These are phyloP conservation scores for Fusarium sp. DNA, from an alignment of 2,329 filamentous ascomycete species.

Conservation along the genomic window DNA sequence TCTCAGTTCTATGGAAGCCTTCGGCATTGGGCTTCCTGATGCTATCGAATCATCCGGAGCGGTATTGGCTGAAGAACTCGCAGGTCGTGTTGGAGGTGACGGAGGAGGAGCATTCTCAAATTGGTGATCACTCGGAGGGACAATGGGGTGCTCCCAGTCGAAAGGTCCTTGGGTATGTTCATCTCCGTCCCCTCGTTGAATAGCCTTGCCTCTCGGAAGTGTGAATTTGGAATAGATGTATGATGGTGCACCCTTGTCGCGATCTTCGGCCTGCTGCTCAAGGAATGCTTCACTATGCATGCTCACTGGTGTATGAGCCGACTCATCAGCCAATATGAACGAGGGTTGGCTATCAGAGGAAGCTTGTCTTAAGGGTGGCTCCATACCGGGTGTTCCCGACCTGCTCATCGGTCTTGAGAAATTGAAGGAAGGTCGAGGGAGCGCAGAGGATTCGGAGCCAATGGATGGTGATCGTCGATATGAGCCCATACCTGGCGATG, in stretches of 20 bases:
- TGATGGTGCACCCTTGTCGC: slow-evolving; percentile 71
- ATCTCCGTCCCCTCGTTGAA: slow-evolving; percentile 76
- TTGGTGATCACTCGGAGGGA: slow-evolving; percentile 59
- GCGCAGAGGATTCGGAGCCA: slow-evolving; percentile 81
- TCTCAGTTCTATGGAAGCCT: slow-evolving; percentile 64
- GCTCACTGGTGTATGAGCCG: slow-evolving; percentile 77
- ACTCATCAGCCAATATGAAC: slow-evolving; percentile 73
- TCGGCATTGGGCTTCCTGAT: slow-evolving; percentile 52
- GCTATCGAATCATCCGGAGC: slow-evolving; percentile 56
- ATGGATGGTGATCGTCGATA: slow-evolving; percentile 85
- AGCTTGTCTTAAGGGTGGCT: slow-evolving; percentile 71
- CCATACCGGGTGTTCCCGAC: slow-evolving; percentile 70
- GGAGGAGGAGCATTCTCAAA: slow-evolving; percentile 65
- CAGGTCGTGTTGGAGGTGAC: slow-evolving; percentile 71
- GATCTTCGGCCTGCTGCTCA: slow-evolving; percentile 63
- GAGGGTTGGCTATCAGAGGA: slow-evolving; percentile 77
- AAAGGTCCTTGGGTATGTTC: slow-evolving; percentile 68
- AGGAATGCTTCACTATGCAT: slow-evolving; percentile 78
- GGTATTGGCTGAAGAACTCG: slow-evolving; percentile 64
- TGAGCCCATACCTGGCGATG: slow-evolving; percentile 71
- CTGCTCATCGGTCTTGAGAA: slow-evolving; percentile 92
- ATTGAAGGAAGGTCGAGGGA: slow-evolving; percentile 86
- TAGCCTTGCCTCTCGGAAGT: slow-evolving; percentile 83
- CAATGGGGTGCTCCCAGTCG: slow-evolving; percentile 71
- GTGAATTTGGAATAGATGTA: slow-evolving; percentile 90